These are phyloP conservation scores for Xerocomellus chrysenteron DNA, from an alignment of 768 basidiomycete species.

Conservation along the genomic window DNA sequence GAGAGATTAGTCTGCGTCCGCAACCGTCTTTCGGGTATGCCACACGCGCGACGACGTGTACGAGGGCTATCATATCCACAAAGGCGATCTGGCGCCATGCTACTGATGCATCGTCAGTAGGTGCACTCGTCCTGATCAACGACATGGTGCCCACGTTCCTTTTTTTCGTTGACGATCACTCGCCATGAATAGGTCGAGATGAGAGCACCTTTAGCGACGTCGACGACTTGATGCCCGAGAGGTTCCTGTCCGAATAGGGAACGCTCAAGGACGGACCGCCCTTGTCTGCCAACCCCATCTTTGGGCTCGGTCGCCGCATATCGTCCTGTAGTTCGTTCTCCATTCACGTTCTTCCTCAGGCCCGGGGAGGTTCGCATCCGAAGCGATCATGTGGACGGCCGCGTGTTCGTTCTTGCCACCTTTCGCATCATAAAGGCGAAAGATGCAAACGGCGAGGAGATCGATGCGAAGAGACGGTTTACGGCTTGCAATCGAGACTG, in stretches of 20 bases:
- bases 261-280: slow-evolving; percentile 7
- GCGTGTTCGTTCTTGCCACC: slow-evolving; percentile 22
- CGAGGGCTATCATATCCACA: slow-evolving; percentile 41
- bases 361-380: slow-evolving; percentile 25
- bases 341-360: not conserved
- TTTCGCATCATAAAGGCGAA: slow-evolving; percentile 24
- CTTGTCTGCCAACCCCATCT: slow-evolving; percentile 21
- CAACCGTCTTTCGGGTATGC: slow-evolving; percentile 17
- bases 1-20: not conserved
- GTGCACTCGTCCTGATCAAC: slow-evolving; percentile 34
- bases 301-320: slow-evolving; percentile 26
- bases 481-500: slow-evolving; percentile 8
- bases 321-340: not conserved
- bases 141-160: not conserved
- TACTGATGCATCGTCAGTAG: slow-evolving; percentile 10
- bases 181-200: slow-evolving; percentile 15
- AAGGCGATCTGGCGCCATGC: slow-evolving; percentile 23
- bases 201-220: slow-evolving; percentile 16
- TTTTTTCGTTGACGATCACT: not conserved
- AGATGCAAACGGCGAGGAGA: slow-evolving; percentile 22
- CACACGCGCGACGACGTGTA: slow-evolving; percentile 29
- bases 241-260: slow-evolving; percentile 19
- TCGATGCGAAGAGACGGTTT: slow-evolving; percentile 20
- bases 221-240: slow-evolving; percentile 28
- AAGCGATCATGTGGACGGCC: slow-evolving; percentile 23